Evolutionary conservation across 2,329 filamentous ascomycete species (phyloP), one percentile per base, ranked within the genome.

Genomic region (Xylariaceae sp.): DNA sequence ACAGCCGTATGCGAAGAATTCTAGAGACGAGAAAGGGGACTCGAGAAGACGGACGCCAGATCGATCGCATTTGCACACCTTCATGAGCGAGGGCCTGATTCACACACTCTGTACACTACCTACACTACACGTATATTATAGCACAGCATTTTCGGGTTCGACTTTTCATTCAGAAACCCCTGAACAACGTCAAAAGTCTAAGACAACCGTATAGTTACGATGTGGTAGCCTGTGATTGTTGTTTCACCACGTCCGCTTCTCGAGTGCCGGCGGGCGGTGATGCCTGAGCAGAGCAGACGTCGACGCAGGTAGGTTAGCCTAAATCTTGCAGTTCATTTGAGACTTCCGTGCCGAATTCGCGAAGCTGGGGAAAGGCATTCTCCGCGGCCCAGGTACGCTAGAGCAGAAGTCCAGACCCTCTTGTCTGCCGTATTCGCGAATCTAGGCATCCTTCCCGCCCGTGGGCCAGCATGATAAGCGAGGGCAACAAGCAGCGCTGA

Each of bases 51-150:
- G 42, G 44, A 23, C 51, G 18, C 48, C 50, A 9, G n/a, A 48
- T 53, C 49, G 17, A 48, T 53, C 49, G 17, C 52, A 47, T 60
- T 17, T 30, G 13, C 18, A 11, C 30, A 39, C 30, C 35, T 18
- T 50, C 17, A 51, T 10, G 49, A 18, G 5, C 35, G 15, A 48
- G 42, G 42, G 13, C 9, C 13, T 10, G 17, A 13, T 23, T 4
- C 51, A 55, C 17, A 18, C 17, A 18, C 44, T 49, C 42, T 58
- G 44, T 58, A 56, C 51, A 55, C 39, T 50, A 45, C 13, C 13
- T 34, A 49, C 51, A 13, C 23, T 34, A 49, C 51, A 13, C 23
- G 23, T 30, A 30, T 30, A 30, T 30, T 5, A 30, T 37, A 37
- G 39, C 51, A 44, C 53, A 61, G 54, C 49, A 15, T 30, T 30